A percentile compares a stretch with the other conserved stretches of the same genome.
Evolutionary conservation across 2,329 filamentous ascomycete species (phyloP).

Genomic region (Moelleriella libera): DNA sequence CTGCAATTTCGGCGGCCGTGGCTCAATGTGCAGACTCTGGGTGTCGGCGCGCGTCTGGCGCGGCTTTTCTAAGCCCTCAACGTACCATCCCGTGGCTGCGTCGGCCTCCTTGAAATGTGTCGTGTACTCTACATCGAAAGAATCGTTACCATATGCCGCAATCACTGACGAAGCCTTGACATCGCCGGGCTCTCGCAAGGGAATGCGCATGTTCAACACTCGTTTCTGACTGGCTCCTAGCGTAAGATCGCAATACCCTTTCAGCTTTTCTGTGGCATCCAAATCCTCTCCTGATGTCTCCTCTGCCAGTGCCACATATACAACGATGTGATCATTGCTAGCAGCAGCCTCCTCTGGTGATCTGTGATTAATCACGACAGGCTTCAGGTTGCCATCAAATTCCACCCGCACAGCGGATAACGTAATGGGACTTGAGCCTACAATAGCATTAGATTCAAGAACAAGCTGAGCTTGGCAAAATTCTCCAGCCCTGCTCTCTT

Average conservation of each 20-base stretch:
- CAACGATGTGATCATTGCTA: constrained; percentile 6
- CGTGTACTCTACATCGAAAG: constrained; percentile 54
- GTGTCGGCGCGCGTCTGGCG: constrained; percentile 33
- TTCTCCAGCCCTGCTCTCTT: constrained; percentile 48
- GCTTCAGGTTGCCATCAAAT: constrained; percentile 44
- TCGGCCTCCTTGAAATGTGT: constrained; percentile 34
- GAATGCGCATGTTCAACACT: constrained; percentile 57
- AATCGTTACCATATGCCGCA: constrained; percentile 46
- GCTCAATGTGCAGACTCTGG: constrained; percentile 56
- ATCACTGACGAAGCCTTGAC: constrained; percentile 50
- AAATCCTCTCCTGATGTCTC: constrained; percentile 10
- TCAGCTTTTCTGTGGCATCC: constrained; percentile 23
- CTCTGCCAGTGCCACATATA: constrained; percentile 14
- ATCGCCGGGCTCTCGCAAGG: constrained; percentile 71
- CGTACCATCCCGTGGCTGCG: constrained; percentile 34
- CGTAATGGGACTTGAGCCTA: constrained; percentile 33
- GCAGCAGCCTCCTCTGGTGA: constrained; percentile 5
- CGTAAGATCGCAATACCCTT: constrained; percentile 47
- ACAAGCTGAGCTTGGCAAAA: constrained; percentile 41
- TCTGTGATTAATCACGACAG: constrained; percentile 34
- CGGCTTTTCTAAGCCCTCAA: constrained; percentile 25
- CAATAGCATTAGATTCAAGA: constrained; percentile 41
- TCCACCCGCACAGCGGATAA: constrained; percentile 37
- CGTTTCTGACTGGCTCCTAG: constrained; percentile 53
- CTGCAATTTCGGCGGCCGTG: constrained; percentile 84